Percentiles rank a stretch among this genome's conserved stretches.
Conservation (phyloP, 2,329 filamentous ascomycete species). For the Stemphylium beticola region DNA sequence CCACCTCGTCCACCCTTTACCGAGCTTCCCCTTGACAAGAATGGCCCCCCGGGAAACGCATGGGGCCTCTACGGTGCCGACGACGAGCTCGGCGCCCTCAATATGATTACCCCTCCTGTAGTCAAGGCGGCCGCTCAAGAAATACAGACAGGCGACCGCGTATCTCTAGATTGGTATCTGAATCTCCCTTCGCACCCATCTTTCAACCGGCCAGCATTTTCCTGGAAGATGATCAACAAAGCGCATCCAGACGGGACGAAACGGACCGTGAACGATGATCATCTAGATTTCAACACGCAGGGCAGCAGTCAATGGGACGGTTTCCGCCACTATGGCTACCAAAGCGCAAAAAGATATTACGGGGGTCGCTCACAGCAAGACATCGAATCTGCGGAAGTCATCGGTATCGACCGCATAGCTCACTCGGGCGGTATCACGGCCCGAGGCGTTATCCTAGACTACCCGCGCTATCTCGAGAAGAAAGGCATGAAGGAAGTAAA, state of each 20-base stretch:
- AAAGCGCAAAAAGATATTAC: constrained; percentile 51
- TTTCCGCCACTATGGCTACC: constrained; percentile 52
- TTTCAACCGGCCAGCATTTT: constrained; percentile 44
- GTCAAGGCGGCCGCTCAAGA: constrained; percentile 53
- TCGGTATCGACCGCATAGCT: constrained; percentile 52
- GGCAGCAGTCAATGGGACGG: constrained; percentile 50
- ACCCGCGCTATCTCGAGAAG: constrained; percentile 35
- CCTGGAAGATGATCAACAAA: constrained; percentile 37
- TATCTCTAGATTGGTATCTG: constrained; percentile 51
- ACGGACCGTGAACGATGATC: constrained; percentile 47
- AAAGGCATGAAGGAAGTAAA: constrained; percentile 27
- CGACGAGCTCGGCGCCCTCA: constrained; percentile 62
- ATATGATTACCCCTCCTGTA: constrained; percentile 59
- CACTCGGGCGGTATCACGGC: constrained; percentile 39
- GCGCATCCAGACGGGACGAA: constrained; percentile 36
- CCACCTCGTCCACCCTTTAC: constrained; percentile 49
- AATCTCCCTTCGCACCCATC: constrained; percentile 49
- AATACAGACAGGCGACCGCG: constrained; percentile 51
- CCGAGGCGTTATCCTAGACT: constrained; percentile 41
- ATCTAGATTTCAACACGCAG: constrained; percentile 49
- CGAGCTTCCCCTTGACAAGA: constrained; percentile 57
- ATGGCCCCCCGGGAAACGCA: constrained; percentile 60
- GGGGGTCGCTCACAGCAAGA: constrained; percentile 51
- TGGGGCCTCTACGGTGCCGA: constrained; percentile 62
- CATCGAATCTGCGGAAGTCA: constrained; percentile 43